These are phyloP conservation scores for Blepharisma japonicum DNA, from an alignment of 73 alveolate species.

Conservation along the genomic window DNA sequence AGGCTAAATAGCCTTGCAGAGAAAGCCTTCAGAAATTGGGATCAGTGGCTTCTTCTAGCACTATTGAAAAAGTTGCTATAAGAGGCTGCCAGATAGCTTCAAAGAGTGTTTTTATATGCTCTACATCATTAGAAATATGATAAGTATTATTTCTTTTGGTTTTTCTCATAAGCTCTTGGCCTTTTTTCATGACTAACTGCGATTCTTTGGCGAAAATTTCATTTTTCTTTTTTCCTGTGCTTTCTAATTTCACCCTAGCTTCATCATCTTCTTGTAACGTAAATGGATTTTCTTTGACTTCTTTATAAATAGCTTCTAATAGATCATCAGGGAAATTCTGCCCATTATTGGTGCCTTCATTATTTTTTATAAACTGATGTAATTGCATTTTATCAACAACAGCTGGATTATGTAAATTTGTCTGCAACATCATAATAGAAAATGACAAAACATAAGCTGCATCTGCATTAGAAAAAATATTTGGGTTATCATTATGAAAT, in stretches of 20 bases:
- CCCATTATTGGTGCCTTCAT: constrained; percentile 74
- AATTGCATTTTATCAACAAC: constrained; percentile 76
- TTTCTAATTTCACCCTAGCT: constrained; percentile 74
- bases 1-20: constrained; percentile 65
- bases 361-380: constrained; percentile 70
- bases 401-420: constrained; percentile 95
- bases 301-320: constrained; percentile 73
- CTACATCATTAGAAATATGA: constrained; percentile 53
- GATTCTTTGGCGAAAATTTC: constrained; percentile 72
- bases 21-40: constrained; percentile 46
- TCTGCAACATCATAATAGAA: constrained; percentile 95
- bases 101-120: constrained; percentile 64
- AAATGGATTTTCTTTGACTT: constrained; percentile 84
- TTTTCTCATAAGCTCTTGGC: constrained; percentile 65
- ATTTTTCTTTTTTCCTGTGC: constrained; percentile 74
- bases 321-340: constrained; percentile 70
- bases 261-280: constrained; percentile 91
- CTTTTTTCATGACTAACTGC: constrained; percentile 74
- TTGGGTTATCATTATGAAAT: constrained; percentile 88
- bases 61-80: constrained; percentile 70
- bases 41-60: constrained; percentile 72
- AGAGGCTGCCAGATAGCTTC: constrained; percentile 78
- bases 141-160: constrained; percentile 40
- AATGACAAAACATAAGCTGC: constrained; percentile 82
- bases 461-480: constrained; percentile 74